phyloP scores from a whole-genome alignment of 306 rosid genomes.

The Vigna nakashimae region DNA sequence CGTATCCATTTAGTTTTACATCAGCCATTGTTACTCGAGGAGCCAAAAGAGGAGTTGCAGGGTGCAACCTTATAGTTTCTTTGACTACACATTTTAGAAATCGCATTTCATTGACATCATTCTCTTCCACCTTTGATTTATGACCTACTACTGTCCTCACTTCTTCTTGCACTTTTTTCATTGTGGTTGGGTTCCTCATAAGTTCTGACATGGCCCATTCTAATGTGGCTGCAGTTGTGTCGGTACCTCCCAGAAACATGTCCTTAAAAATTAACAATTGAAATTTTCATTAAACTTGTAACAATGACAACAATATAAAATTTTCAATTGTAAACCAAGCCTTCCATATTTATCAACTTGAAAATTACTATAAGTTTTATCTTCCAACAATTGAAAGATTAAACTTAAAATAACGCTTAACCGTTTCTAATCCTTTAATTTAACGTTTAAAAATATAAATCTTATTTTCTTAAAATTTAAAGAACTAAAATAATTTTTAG shows the following conservation, averaged over 20 bases:
- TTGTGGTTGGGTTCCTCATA: conserved; percentile 43
- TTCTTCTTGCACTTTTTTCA: conserved; percentile 70
- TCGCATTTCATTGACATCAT: conserved; percentile 53
- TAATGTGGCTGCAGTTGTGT: conserved; percentile 44
- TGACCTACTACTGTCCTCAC: conserved; percentile 57
- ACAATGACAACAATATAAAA: neutral
- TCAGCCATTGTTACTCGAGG: conserved; percentile 47
- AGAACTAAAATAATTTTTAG: too few relatives aligned
- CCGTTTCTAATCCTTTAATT: too few relatives aligned
- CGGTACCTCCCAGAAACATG: conserved; percentile 52
- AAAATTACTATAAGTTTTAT: neutral
- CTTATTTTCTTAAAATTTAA: too few relatives aligned
- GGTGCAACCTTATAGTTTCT: conserved; percentile 63
- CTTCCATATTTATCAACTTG: neutral
- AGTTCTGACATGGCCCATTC: conserved; percentile 69
- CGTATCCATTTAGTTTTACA: conserved; percentile 49
- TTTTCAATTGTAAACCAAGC: neutral
- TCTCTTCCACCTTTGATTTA: conserved; percentile 49
- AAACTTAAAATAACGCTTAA: neutral
- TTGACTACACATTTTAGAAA: conserved; percentile 58
- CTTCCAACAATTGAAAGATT: neutral
- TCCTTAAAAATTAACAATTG: conserved; percentile 46
- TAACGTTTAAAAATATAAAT: too few relatives aligned
- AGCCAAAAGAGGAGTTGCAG: conserved; percentile 50
- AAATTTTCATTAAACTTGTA: neutral